Evolutionary conservation across 805 yeast genomes (phyloP), one percentile per base, ranked within the genome.

Genomic region (Tetrapisispora namnaoensis): DNA sequence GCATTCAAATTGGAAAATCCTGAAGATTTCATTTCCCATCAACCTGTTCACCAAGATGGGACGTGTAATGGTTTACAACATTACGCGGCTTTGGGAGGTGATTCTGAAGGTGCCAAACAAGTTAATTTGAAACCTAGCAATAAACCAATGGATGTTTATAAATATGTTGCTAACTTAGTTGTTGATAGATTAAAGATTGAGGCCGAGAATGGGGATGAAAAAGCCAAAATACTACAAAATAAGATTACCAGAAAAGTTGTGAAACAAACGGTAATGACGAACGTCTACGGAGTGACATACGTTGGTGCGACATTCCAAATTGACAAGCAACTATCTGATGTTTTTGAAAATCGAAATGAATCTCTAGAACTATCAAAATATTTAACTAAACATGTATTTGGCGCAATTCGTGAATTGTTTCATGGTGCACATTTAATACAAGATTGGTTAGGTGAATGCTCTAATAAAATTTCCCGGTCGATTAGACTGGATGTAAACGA

Each of bases 181-280:
- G 72, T 73, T 46, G 69, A 72, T 49, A 69, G 80, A 52, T 72
- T 85, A 45, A 75, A 76, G 42, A 62, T 64, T 13, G 85, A 78
- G 37, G 79, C 78, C 6, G 77, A 64, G 11, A 67, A 69, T 2
- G 85, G 82, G 10, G 73, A 77, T 51, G 75, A 73, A 48, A 66
- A 67, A 48, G 91, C 90, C 1, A 49, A 49, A 11, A 46, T 55
- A 36, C 67, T 85, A 38, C 71, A 75, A 49, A 85, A 82, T 46
- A 76, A 80, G 51, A 77, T 91, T 49, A 76, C 82, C 18, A 77
- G 99, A 58, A 91, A 91, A 62, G 83, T 93, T 42, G 96, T 93
- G 36, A 91, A 91, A 63, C 99, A 91, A 65, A 88, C 99, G 0
- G 98, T 91, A 24, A 91, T 91, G 99, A 91, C 99, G 0, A 90